A percentile compares a stretch with the other conserved stretches of the same genome.
These are phyloP conservation scores for Ophiostoma tasmaniense DNA, from an alignment of 2,329 filamentous ascomycete genomes.

Conservation along the genomic window DNA sequence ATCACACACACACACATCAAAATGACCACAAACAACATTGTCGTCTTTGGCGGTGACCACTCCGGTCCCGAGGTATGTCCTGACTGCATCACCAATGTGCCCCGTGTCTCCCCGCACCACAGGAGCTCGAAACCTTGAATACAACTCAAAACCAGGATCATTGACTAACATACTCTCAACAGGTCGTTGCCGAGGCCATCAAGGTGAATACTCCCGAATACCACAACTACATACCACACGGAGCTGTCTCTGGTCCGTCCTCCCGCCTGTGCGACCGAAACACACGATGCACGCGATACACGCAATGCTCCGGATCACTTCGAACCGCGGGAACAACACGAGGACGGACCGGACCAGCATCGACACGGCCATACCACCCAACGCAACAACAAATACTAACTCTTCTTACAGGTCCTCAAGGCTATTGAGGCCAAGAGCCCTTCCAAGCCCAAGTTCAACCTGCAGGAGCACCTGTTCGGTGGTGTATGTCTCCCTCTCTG, in stretches of 20 bases:
- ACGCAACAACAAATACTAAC: neutral
- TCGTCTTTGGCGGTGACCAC: constrained; percentile 76
- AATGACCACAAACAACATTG: constrained; percentile 39
- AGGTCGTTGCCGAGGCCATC: constrained; percentile 77
- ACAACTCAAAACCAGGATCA: neutral
- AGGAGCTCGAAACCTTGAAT: neutral
- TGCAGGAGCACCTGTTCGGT: constrained; percentile 82
- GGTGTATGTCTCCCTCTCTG: constrained; percentile 58
- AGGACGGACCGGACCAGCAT: neutral
- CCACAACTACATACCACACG: neutral
- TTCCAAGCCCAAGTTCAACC: constrained; percentile 69
- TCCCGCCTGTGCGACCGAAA: neutral
- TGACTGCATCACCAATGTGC: constrained; percentile 1
- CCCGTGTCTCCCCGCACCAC: neutral
- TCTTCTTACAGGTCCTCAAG: constrained; percentile 57
- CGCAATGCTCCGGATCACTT: neutral
- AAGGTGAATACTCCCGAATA: constrained; percentile 49
- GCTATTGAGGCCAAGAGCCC: constrained; percentile 64
- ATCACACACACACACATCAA: neutral
- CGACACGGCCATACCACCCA: neutral
- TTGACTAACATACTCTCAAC: constrained; percentile 9
- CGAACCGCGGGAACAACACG: neutral
- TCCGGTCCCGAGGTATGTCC: constrained; percentile 69
- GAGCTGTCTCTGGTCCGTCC: neutral
- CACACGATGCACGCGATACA: neutral